Evolutionary conservation across 108 stramenopile species (phyloP), one percentile per base, ranked within the genome.

Genomic region (Skeletonema grethae): DNA sequence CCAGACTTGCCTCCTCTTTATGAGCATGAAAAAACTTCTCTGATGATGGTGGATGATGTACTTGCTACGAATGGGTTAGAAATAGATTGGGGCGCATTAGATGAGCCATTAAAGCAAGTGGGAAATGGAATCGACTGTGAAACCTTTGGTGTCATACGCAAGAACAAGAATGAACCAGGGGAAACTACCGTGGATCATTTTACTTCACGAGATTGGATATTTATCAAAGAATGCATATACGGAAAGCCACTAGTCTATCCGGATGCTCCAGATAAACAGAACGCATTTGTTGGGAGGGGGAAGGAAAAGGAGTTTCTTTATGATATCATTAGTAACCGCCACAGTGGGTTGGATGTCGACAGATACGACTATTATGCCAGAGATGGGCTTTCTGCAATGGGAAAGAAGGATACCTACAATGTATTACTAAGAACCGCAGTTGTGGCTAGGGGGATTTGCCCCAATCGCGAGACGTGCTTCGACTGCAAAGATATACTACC

Each of bases 361-460:
- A 98, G 96, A 72, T 84, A 95, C 18, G 97, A 98, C 76, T 98
- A 98, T 72, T 97, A 89, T 75, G 92, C 88, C 12, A 70, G 74
- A 61, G 74, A 75, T 32, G 66, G 58, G 3, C 29, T 56, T 6
- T 16, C 60, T 61, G 66, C 74, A 5, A 50, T 65, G 29, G 90
- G 87, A 18, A 63, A 75, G 22, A 73, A 91, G 25, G 80, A 88
- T 29, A 28, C 74, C 28, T 62, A 32, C 35, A 24, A 45, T 15
- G 72, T 78, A 4, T 64, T 95, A 41, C 71, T 89, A 18, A 80
- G 90, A 16, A 87, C 92, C 9, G 90, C 89, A 13, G 32, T 69
- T 20, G 81, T 95, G 2, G 91, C 94, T 9, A 63, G 79, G 71
- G 91, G 79, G 10, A 22, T 56, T 4, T 94, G 93, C 63, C 69